Evolutionary conservation across 2,329 filamentous ascomycete genomes (phyloP), one percentile per base, ranked within the genome.

Genomic region (Fusarium subglutinans): DNA sequence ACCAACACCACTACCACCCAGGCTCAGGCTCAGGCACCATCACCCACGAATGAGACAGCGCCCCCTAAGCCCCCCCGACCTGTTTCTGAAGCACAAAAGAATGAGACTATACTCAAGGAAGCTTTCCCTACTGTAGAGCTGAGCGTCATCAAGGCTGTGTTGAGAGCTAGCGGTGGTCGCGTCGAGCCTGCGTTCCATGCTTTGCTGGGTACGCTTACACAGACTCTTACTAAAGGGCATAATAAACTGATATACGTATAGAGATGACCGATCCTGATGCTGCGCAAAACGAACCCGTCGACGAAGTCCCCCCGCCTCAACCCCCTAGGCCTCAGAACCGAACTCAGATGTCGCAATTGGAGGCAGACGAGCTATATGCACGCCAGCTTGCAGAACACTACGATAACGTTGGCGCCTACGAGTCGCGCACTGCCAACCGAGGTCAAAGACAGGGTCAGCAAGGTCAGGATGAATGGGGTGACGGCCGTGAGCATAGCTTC

Each of bases 141-240:
- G 13, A 82, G 90, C 50, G 93, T 99, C 53, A 90, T 99, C 82
- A 97, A 92, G 83, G 96, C 96, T 37, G 93, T 99, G 2, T 85
- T 99, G 73, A 88, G 90, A 30, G 96, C 96, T 20, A 98, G 96
- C 81, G 89, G 91, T 66, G 96, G 95, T 68, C 91, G 92, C 79
- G 91, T 98, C 54, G 96, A 99, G 82, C 93, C 94, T 38, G 96
- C 96, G 20, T 99, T 99, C 85, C 96, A 98, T 84, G 96, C 96
- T 41, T 88, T 99, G 48, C 88, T 99, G 50, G 93, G 94, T 94
- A 87, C 70, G 79, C 24, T 48, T 38, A 47, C 38, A 43, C 24
- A 20, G 17, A 28, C 15, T n/a, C 30, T 35, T 20, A 13, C 12
- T 7, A 24, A 9, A 30, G 22, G n/a, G n/a, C 18, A 63, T 12